Conservation (phyloP, 2,329 filamentous ascomycete species). For the Chaetomiaceae sp. region DNA sequence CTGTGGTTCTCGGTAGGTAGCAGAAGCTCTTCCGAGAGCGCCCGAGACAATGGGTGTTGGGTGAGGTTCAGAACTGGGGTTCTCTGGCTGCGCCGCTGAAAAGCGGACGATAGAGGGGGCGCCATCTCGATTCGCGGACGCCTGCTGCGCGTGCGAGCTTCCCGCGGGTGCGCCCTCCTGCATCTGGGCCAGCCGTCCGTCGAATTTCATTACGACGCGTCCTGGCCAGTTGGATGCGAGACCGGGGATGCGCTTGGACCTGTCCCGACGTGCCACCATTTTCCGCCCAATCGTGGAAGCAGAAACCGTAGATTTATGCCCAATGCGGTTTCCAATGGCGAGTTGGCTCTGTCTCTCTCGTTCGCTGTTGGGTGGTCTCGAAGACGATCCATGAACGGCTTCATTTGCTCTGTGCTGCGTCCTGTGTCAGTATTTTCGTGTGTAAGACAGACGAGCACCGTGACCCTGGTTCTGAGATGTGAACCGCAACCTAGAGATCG, state of each 20-base stretch:
- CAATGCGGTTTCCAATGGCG: slow-evolving; percentile 34
- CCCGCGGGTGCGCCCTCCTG: neutral
- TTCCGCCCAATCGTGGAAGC: slow-evolving; percentile 39
- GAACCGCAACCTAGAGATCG: slow-evolving; percentile 7
- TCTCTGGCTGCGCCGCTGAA: neutral
- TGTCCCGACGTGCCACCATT: slow-evolving; percentile 27
- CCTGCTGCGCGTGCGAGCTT: slow-evolving; percentile 15
- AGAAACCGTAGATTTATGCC: slow-evolving; percentile 34
- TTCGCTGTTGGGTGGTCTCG: slow-evolving; percentile 8
- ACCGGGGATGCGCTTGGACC: slow-evolving; percentile 40
- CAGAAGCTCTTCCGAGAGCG: too few relatives aligned
- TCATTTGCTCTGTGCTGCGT: neutral
- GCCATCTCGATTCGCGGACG: slow-evolving; percentile 1
- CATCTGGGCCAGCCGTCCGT: slow-evolving; percentile 7
- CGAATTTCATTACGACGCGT: slow-evolving; percentile 29
- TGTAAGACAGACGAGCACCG: neutral
- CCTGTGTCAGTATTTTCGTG: too few relatives aligned
- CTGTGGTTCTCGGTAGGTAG: too few relatives aligned
- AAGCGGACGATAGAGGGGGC: too few relatives aligned
- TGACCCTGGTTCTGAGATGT: neutral
- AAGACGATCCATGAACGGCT: neutral
- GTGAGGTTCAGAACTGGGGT: neutral
- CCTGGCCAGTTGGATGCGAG: slow-evolving; percentile 44
- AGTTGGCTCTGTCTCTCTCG: slow-evolving; percentile 24
- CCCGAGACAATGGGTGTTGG: neutral